Conservation (phyloP, 768 basidiomycete genomes). For the Kwoniella botswanensis region DNA sequence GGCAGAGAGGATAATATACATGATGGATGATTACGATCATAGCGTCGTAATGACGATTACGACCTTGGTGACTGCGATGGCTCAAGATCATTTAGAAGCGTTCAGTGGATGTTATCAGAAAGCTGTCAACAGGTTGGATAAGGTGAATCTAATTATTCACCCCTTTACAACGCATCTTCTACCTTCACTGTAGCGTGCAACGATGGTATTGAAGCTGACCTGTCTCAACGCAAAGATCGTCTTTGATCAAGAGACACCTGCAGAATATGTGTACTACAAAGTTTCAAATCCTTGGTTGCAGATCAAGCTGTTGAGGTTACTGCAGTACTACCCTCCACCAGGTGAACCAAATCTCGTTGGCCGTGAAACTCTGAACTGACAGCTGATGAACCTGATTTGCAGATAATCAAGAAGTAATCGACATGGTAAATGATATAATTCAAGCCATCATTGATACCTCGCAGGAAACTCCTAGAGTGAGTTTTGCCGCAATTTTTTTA, state of each 20-base stretch:
- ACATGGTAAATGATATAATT: slow-evolving; percentile 78
- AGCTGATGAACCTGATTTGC: slow-evolving; percentile 1
- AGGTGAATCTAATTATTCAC: slow-evolving; percentile 62
- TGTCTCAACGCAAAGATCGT: slow-evolving; percentile 67
- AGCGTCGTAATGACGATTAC: slow-evolving; percentile 95
- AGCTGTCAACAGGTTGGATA: slow-evolving; percentile 84
- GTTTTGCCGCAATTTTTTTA: neutral
- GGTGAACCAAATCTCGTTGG: slow-evolving; percentile 63
- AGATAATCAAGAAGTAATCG: slow-evolving; percentile 84
- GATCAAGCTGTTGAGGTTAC: slow-evolving; percentile 86
- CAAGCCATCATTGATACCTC: slow-evolving; percentile 86
- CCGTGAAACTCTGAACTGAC: neutral
- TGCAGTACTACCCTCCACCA: slow-evolving; percentile 95
- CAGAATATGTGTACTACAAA: slow-evolving; percentile 95
- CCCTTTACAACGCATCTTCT: too few species aligned
- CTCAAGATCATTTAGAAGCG: slow-evolving; percentile 89
- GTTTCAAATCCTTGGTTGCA: slow-evolving; percentile 98
- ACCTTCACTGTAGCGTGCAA: too few species aligned
- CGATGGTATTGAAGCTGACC: neutral
- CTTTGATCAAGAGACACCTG: slow-evolving; percentile 84
- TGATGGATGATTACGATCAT: slow-evolving; percentile 93
- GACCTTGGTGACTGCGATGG: slow-evolving; percentile 88
- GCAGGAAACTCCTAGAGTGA: slow-evolving; percentile 73
- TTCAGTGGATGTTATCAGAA: slow-evolving; percentile 92
- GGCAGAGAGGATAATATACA: slow-evolving; percentile 90